Percentiles rank a stretch among this genome's conserved stretches.
Evolutionary conservation across 2,329 filamentous ascomycete species (phyloP).

Genomic region (Pestalotiopsis sp.): DNA sequence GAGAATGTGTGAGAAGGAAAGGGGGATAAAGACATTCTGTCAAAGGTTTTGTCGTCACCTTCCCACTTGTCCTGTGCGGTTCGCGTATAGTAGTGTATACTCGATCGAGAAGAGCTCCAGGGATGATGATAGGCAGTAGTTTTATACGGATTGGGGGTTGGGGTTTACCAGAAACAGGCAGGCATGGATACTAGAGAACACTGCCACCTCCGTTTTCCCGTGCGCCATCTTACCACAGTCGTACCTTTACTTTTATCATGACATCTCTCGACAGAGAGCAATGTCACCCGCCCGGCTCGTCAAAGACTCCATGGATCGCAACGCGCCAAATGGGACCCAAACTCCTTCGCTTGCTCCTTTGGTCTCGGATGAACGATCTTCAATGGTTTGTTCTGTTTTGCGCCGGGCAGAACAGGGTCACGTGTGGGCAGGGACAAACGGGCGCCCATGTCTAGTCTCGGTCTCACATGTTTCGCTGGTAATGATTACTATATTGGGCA

Average conservation of each 20-base stretch:
- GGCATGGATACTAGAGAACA: neutral
- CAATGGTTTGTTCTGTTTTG: neutral
- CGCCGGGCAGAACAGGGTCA: neutral
- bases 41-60: neutral
- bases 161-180: neutral
- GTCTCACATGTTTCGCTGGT: conserved; percentile 3
- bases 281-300: too few relatives aligned
- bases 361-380: neutral
- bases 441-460: neutral
- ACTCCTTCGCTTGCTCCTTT: neutral
- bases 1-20: neutral
- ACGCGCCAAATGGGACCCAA: neutral
- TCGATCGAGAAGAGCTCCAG: neutral
- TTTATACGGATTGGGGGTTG: neutral
- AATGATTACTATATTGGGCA: neutral
- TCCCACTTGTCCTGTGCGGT: neutral
- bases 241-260: neutral
- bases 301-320: neutral
- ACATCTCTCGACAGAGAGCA: too few relatives aligned
- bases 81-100: neutral
- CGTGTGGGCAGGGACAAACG: neutral
- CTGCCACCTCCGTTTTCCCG: conserved; percentile 1
- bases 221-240: neutral
- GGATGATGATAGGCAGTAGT: neutral
- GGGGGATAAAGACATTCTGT: neutral